A percentile compares a stretch with the other conserved stretches of the same genome.
phyloP scores from a whole-genome alignment of 2,329 filamentous ascomycete genomes.

The Curvularia hawaiiensis region DNA sequence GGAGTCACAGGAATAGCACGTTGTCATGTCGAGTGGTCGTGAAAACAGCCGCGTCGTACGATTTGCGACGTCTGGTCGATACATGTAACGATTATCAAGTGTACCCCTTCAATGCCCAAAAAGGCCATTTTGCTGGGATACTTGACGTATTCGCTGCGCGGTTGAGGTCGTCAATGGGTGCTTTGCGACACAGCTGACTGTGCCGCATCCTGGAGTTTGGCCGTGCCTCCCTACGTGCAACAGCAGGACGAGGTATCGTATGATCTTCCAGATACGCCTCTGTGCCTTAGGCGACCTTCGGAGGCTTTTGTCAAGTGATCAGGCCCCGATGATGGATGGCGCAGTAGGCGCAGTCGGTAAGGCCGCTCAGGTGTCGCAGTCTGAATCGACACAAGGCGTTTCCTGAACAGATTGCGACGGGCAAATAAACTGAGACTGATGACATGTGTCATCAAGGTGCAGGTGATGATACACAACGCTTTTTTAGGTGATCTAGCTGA shows the following conservation, averaged over 20 bases:
- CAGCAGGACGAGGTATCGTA: not conserved
- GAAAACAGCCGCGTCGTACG: not conserved
- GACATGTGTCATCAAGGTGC: not conserved
- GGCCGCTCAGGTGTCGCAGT: not conserved
- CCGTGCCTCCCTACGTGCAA: slow-evolving; percentile 3
- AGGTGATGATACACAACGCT: not conserved
- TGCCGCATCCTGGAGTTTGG: slow-evolving; percentile 8
- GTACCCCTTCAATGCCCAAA: not conserved
- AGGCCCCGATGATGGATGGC: not conserved
- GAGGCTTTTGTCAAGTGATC: slow-evolving; percentile 3
- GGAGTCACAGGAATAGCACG: not conserved
- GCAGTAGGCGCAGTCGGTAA: slow-evolving; percentile 6
- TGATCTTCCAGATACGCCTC: not conserved
- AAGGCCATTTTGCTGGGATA: too few species aligned
- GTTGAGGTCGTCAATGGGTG: slow-evolving; percentile 5
- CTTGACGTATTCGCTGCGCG: not conserved
- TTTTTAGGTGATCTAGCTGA: not conserved
- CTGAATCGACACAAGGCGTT: not conserved
- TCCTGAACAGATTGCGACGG: not conserved
- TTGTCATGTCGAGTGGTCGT: not conserved
- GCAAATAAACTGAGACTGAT: not conserved
- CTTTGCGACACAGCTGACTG: slow-evolving; percentile 10
- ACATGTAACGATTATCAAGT: not conserved
- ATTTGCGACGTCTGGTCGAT: not conserved
- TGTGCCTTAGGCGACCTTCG: slow-evolving; percentile 4